These are phyloP conservation scores for Viola odorata DNA, from an alignment of 345 rosid genomes.

Conservation along the genomic window DNA sequence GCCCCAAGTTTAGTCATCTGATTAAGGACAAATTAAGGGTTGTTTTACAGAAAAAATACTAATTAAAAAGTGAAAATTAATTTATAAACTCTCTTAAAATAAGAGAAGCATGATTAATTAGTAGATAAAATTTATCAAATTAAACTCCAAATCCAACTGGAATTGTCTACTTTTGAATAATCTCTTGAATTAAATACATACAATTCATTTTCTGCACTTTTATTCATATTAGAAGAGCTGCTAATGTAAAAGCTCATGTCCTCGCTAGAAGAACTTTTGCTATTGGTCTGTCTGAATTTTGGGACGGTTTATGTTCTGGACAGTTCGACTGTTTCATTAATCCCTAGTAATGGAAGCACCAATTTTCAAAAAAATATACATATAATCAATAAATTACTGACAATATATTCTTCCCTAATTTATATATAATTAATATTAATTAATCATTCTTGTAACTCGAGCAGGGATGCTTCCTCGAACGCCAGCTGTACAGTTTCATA, in stretches of 20 bases:
- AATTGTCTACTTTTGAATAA: neutral
- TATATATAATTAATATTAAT: too few species aligned
- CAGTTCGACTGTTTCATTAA: too few species aligned
- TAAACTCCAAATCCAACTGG: neutral
- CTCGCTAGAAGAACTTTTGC: too few species aligned
- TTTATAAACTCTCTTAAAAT: neutral
- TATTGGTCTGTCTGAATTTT: too few species aligned
- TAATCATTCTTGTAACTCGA: neutral
- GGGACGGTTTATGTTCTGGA: too few species aligned
- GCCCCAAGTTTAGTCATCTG: neutral
- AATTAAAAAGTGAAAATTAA: neutral
- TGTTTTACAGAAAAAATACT: neutral
- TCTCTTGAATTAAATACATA: too few species aligned
- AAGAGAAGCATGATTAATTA: neutral
- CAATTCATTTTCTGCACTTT: too few species aligned
- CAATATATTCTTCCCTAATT: neutral
- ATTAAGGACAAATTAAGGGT: neutral
- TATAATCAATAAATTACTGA: too few species aligned
- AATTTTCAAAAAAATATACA: too few species aligned
- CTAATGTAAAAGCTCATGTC: too few species aligned
- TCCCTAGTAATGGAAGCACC: too few species aligned
- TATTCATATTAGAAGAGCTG: too few species aligned
- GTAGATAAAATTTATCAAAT: neutral
- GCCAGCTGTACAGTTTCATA: neutral
- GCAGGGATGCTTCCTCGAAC: neutral